A percentile compares a stretch with the other conserved stretches of the same genome.
Conservation (phyloP, 225 moss, liverwort and hornwort genomes). For the Sphagnum tenellum region DNA sequence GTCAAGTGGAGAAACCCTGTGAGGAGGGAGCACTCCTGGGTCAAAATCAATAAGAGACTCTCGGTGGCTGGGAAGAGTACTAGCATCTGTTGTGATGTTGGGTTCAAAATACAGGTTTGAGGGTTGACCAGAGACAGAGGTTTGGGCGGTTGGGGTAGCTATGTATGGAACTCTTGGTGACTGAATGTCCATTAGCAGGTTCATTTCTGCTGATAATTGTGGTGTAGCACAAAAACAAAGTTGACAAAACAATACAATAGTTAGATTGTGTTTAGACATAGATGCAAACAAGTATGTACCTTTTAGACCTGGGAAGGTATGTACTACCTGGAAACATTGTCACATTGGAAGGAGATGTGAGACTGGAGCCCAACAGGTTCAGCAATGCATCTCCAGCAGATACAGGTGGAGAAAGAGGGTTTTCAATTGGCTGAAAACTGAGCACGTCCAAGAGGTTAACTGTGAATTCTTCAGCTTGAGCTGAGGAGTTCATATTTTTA, state of each 20-base stretch:
- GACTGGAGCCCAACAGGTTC: slow-evolving; percentile 39
- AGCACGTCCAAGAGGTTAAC: slow-evolving; percentile 46
- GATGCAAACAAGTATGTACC: not conserved
- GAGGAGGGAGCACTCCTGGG: slow-evolving; percentile 10
- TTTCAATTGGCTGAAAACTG: slow-evolving; percentile 42
- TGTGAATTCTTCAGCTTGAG: slow-evolving; percentile 13
- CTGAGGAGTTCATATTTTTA: slow-evolving; percentile 8
- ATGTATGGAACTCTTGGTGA: slow-evolving; percentile 34
- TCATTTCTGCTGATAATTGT: slow-evolving; percentile 24
- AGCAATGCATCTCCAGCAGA: slow-evolving; percentile 51
- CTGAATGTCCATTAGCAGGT: slow-evolving; percentile 61
- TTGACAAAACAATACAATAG: not conserved
- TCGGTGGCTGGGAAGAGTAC: not conserved
- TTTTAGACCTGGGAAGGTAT: not conserved
- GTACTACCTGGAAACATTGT: slow-evolving; percentile 37
- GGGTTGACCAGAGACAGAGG: slow-evolving; percentile 2
- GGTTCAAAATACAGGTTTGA: not conserved
- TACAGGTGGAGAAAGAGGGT: slow-evolving; percentile 17
- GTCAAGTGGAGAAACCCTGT: slow-evolving; percentile 13
- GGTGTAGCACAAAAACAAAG: slow-evolving; percentile 7
- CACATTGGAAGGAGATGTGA: slow-evolving; percentile 15
- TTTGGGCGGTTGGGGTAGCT: slow-evolving; percentile 15
- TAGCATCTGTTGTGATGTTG: not conserved
- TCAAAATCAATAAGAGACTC: slow-evolving; percentile 5
- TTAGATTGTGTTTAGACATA: not conserved